Conservation (phyloP, 345 rosid genomes). For the Microcos paniculata region DNA sequence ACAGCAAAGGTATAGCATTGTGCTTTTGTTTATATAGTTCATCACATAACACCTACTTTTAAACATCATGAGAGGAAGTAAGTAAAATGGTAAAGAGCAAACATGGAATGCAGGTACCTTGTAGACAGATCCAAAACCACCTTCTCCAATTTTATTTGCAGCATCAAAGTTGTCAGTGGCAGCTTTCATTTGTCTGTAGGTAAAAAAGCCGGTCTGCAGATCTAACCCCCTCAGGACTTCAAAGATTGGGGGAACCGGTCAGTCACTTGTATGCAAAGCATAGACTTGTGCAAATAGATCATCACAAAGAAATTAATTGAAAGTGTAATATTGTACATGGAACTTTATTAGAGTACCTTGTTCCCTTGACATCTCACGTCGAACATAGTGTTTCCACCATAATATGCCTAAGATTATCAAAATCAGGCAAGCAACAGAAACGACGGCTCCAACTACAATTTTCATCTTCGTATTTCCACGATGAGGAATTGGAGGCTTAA, state of each 20-base stretch:
- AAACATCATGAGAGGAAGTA: not conserved
- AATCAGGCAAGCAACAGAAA: constrained; percentile 14
- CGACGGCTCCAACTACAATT: constrained; percentile 19
- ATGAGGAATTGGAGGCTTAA: constrained; percentile 12
- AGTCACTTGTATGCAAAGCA: not conserved
- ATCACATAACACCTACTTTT: not conserved
- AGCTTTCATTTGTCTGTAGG: constrained; percentile 43
- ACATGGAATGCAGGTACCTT: constrained; percentile 26
- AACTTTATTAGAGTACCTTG: constrained; percentile 16
- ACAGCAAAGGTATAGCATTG: constrained; percentile 1
- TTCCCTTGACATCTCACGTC: not conserved
- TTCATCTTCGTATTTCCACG: not conserved
- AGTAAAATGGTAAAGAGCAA: not conserved
- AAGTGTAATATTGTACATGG: not conserved
- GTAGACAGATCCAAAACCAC: constrained; percentile 51
- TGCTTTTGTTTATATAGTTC: not conserved
- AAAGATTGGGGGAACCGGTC: not conserved
- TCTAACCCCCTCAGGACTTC: constrained; percentile 33
- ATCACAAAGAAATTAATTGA: not conserved
- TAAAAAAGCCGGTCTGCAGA: constrained; percentile 36
- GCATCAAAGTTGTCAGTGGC: constrained; percentile 39
- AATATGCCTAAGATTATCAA: constrained; percentile 8
- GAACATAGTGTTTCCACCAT: constrained; percentile 23
- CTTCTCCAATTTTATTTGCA: constrained; percentile 48
- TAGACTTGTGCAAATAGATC: not conserved